Evolutionary conservation across 179 eudicot species (phyloP).

Genomic region (Spergularia azorica): DNA sequence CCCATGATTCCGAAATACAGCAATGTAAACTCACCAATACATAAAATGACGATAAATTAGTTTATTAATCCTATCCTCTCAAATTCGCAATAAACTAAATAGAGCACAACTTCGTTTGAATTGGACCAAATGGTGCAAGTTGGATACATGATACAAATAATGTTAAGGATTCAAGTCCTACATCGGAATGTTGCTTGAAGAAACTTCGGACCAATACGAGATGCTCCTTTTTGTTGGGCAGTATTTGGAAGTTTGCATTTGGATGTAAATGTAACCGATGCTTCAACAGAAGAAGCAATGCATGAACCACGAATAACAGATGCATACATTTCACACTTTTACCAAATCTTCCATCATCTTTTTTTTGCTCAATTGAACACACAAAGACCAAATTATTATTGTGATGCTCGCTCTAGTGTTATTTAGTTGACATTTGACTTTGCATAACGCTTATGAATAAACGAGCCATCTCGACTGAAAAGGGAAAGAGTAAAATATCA

Average conservation of each 20-base stretch:
- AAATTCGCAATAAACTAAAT: too few relatives aligned
- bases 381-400: not conserved
- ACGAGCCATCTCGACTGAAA: too few relatives aligned
- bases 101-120: not conserved
- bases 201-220: not conserved
- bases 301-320: not conserved
- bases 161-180: not conserved
- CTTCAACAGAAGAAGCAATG: not conserved
- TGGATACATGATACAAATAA: too few relatives aligned
- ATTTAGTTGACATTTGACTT: conserved; percentile 4
- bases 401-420: not conserved
- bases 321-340: too few relatives aligned
- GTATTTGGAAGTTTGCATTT: conserved; percentile 32
- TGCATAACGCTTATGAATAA: too few relatives aligned
- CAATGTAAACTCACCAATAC: too few relatives aligned
- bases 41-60: too few relatives aligned
- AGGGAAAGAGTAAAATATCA: too few relatives aligned
- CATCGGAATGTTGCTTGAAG: not conserved
- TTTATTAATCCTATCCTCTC: too few relatives aligned
- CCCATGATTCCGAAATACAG: too few relatives aligned
- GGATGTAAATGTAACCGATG: not conserved
- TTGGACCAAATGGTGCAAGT: conserved; percentile 12
- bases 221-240: conserved; percentile 19
- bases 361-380: not conserved
- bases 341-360: not conserved